Base-by-base conservation (phyloP, 2,329 filamentous ascomycete genomes). In the Aureobasidium sp. region DNA sequence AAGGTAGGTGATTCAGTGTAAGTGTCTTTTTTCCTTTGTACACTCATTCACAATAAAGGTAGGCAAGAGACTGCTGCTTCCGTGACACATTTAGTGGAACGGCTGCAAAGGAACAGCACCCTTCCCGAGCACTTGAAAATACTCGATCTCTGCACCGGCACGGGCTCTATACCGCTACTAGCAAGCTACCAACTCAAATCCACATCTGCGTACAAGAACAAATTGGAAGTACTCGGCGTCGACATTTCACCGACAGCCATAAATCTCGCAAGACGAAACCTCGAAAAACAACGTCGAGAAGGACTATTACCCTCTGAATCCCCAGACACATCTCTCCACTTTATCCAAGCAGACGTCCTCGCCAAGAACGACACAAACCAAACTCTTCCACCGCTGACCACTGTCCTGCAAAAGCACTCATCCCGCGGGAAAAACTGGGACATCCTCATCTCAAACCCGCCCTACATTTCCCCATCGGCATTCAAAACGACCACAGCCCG, bases 61-160 rank as follows among this genome's bases (percentile, higher is more conserved):
- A 76, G 74, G 62, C 70, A 68, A 60, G 74, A 77, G 53, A 77
- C 74, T 6, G 74, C 73, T 25, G 65, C 71, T 14, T 69, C 68
- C 4, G 61, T 69, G 2, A 57, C 62, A n/a, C 55, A 66, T 58
- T 62, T 71, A 6, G 65, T 61, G 3, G 54, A 59, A 7, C 53
- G 66, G 14, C 53, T 73, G 12, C 55, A 51, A 12, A 38, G 59
- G 17, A 45, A 58, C 35, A 61, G 50, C 19, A 45, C 61, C 19
- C 44, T 53, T 38, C 38, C 24, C 11, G 24, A 16, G 0, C 34
- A 27, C 24, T 61, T 94, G 11, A 78, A 76, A 11, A 73, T 97
- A 35, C 68, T 96, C 7, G 93, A 98, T 67, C 74, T 96, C 25
- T 97, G 93, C 68, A 90, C 89, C 0, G 93, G 93, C 8, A 88